Conservation (phyloP, 495 filamentous ascomycete species). For the Neurospora africana region DNA sequence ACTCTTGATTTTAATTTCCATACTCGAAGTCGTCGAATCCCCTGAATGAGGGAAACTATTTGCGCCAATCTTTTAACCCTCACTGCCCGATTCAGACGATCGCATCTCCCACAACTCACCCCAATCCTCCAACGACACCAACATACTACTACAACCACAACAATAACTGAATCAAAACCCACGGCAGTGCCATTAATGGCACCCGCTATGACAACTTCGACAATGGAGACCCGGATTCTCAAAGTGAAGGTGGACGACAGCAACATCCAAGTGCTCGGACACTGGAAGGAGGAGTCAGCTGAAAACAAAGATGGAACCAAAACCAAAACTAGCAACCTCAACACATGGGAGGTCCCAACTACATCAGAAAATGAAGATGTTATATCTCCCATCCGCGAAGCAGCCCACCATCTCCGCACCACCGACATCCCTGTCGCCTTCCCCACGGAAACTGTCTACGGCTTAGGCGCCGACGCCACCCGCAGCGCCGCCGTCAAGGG, state of each 20-base stretch:
- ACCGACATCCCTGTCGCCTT: constrained; percentile 78
- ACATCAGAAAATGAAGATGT: not conserved
- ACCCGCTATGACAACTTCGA: constrained; percentile 2
- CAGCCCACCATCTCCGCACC: constrained; percentile 49
- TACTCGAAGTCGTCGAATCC: not conserved
- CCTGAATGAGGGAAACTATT: not conserved
- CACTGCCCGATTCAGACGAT: not conserved
- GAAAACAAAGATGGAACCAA: not conserved
- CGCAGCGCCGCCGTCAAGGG: constrained; percentile 66
- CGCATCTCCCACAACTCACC: not conserved
- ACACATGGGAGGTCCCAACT: constrained; percentile 12
- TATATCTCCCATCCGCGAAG: constrained; percentile 31
- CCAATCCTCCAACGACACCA: not conserved
- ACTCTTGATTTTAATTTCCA: not conserved
- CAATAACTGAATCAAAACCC: not conserved
- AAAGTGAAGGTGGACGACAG: constrained; percentile 13
- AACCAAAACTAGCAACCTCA: not conserved
- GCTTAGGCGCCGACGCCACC: constrained; percentile 89
- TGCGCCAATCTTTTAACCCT: not conserved
- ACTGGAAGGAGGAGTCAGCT: constrained; percentile 3
- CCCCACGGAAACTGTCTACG: constrained; percentile 97
- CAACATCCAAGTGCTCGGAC: constrained; percentile 13
- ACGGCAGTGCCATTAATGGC: not conserved
- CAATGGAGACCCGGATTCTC: constrained; percentile 25
- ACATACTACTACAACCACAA: not conserved